phyloP scores from a whole-genome alignment of 2,329 filamentous ascomycete genomes.

The Alternaria sp. region DNA sequence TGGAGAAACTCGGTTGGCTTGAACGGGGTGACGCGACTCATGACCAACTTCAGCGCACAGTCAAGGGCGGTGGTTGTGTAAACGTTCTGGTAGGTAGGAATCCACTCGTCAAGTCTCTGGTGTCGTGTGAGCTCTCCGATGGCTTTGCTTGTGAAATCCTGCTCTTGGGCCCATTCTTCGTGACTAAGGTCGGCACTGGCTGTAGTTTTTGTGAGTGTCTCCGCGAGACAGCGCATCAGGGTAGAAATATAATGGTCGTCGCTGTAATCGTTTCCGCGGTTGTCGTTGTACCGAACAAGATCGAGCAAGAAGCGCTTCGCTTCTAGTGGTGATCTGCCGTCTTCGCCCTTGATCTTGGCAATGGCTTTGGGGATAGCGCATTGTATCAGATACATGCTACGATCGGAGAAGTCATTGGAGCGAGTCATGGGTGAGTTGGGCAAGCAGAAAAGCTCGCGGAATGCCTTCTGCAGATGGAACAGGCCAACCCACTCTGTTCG shows the following conservation, averaged over 20 bases:
- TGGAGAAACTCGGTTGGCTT: slow-evolving; percentile 65
- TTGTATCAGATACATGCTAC: slow-evolving; percentile 83
- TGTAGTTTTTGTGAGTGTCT: slow-evolving; percentile 54
- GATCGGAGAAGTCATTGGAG: slow-evolving; percentile 91
- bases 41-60: slow-evolving; percentile 63
- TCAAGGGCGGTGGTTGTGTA: slow-evolving; percentile 67
- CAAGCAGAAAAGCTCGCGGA: slow-evolving; percentile 86
- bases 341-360: slow-evolving; percentile 74
- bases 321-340: slow-evolving; percentile 77
- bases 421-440: slow-evolving; percentile 77
- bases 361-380: slow-evolving; percentile 83
- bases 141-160: slow-evolving; percentile 61
- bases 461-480: slow-evolving; percentile 83
- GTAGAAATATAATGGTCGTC: slow-evolving; percentile 88
- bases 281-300: slow-evolving; percentile 92
- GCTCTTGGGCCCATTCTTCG: slow-evolving; percentile 59
- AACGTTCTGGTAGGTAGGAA: slow-evolving; percentile 68
- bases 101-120: slow-evolving; percentile 70
- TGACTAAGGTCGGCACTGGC: slow-evolving; percentile 49
- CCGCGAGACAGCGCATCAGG: slow-evolving; percentile 70
- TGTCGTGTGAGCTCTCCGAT: slow-evolving; percentile 68
- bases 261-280: slow-evolving; percentile 85
- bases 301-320: slow-evolving; percentile 87
- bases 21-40: slow-evolving; percentile 59
- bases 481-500: slow-evolving; percentile 75